Evolutionary conservation across 257 asterid species (phyloP).

Genomic region (Salvia hispanica): DNA sequence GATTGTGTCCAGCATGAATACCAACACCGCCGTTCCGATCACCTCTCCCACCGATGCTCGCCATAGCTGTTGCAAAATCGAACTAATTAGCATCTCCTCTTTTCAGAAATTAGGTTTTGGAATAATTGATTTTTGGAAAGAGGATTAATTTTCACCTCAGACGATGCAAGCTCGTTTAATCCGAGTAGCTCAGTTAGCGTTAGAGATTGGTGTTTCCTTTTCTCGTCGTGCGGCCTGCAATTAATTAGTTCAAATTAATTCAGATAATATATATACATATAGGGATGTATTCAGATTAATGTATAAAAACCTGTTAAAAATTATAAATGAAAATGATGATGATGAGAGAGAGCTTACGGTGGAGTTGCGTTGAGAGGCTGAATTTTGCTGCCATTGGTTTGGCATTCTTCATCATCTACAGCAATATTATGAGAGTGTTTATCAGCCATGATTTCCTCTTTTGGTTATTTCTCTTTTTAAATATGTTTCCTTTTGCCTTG

Average conservation of each 20-base stretch:
- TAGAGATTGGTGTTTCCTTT: constrained; percentile 31
- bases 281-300: no score
- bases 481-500: not conserved
- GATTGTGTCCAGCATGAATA: constrained; percentile 67
- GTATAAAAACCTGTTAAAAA: no score
- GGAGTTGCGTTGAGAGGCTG: constrained; percentile 50
- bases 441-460: constrained; percentile 40
- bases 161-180: constrained; percentile 46
- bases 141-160: constrained; percentile 44
- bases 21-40: constrained; percentile 65
- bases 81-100: no score
- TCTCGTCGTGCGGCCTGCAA: constrained; percentile 18
- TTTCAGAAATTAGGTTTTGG: no score
- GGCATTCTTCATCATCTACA: constrained; percentile 53
- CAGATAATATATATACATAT: no score
- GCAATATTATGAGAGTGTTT: constrained; percentile 20
- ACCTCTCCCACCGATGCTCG: constrained; percentile 78
- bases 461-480: not conserved
- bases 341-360: not conserved
- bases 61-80: constrained; percentile 31
- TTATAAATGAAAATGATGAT: no score
- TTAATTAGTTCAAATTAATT: not conserved
- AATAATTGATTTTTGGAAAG: no score
- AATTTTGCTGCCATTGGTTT: constrained; percentile 38
- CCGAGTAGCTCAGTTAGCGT: constrained; percentile 53